phyloP scores from a whole-genome alignment of 2,329 filamentous ascomycete species.

The Tolypocladium capitatum region DNA sequence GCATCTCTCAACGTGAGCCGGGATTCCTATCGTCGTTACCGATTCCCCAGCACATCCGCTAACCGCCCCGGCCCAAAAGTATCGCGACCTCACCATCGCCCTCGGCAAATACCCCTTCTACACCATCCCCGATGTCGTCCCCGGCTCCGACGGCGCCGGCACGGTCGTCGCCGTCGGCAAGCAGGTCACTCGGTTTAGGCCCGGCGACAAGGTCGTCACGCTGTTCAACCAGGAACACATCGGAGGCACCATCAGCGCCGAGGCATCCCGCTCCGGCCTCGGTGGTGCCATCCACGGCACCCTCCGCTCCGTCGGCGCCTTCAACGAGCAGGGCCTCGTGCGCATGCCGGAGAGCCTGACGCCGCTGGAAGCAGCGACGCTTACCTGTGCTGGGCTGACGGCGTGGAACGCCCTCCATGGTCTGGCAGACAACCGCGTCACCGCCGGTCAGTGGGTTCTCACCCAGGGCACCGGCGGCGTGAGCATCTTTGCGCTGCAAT shows the following conservation, averaged over 20 bases:
- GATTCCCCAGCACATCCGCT: not conserved
- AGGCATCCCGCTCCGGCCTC: slow-evolving; percentile 38
- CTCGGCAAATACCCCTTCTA: slow-evolving; percentile 21
- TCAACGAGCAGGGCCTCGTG: slow-evolving; percentile 56
- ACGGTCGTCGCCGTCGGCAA: slow-evolving; percentile 37
- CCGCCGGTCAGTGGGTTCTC: slow-evolving; percentile 45
- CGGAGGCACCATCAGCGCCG: slow-evolving; percentile 24
- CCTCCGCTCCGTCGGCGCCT: slow-evolving; percentile 53
- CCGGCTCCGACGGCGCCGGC: slow-evolving; percentile 40
- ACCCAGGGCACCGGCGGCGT: slow-evolving; percentile 62
- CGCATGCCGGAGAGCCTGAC: slow-evolving; percentile 42
- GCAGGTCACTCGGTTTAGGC: slow-evolving; percentile 32
- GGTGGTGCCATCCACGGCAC: slow-evolving; percentile 57
- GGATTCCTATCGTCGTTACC: not conserved
- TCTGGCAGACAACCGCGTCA: slow-evolving; percentile 28
- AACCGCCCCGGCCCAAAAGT: slow-evolving; percentile 20
- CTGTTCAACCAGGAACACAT: slow-evolving; percentile 48
- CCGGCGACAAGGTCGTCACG: slow-evolving; percentile 42
- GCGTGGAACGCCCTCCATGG: slow-evolving; percentile 56
- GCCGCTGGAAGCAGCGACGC: slow-evolving; percentile 39
- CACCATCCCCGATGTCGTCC: slow-evolving; percentile 28
- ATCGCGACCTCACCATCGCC: slow-evolving; percentile 38
- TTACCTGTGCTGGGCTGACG: slow-evolving; percentile 48
- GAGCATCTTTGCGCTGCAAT: slow-evolving; percentile 50
- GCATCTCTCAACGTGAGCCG: slow-evolving; percentile 34